Conservation (phyloP, 176 grass and related monocot species). For the Miscanthus lutarioriparius region DNA sequence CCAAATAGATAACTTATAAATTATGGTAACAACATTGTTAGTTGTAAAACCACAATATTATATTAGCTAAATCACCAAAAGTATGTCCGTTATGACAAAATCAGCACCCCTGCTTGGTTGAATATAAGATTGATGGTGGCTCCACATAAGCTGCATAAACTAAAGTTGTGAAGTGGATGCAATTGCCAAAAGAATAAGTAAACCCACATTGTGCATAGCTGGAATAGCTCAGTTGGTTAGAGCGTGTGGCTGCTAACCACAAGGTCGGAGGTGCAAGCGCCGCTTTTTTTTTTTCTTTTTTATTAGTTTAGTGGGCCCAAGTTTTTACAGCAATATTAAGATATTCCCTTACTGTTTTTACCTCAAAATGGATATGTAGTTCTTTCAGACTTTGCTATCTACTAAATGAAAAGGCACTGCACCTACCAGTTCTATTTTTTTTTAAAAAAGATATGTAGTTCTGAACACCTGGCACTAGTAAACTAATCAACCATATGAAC, state of each 20-base stretch:
- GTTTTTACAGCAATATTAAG: too few species aligned
- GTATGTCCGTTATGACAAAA: too few species aligned
- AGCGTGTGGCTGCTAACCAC: slow-evolving; percentile 97
- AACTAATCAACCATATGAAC: neutral
- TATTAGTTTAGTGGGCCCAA: too few species aligned
- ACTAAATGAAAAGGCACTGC: too few species aligned
- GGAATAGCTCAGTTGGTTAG: slow-evolving; percentile 93
- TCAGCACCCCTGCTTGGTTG: too few species aligned
- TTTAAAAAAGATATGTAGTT: too few species aligned
- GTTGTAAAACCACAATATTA: neutral
- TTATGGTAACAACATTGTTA: neutral
- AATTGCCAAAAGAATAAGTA: too few species aligned
- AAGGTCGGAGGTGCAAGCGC: slow-evolving; percentile 87
- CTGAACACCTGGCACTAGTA: neutral
- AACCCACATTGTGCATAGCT: neutral
- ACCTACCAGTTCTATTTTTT: too few species aligned
- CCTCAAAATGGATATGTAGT: neutral
- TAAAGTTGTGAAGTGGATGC: too few species aligned
- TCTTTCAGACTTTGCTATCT: too few species aligned
- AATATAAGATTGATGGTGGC: too few species aligned
- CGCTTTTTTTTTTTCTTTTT: neutral
- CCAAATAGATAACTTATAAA: neutral
- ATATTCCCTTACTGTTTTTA: neutral
- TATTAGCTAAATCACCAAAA: neutral
- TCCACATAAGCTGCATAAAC: too few species aligned